phyloP scores from a whole-genome alignment of 139 green algal genomes.

The Micractinium conductrix region DNA sequence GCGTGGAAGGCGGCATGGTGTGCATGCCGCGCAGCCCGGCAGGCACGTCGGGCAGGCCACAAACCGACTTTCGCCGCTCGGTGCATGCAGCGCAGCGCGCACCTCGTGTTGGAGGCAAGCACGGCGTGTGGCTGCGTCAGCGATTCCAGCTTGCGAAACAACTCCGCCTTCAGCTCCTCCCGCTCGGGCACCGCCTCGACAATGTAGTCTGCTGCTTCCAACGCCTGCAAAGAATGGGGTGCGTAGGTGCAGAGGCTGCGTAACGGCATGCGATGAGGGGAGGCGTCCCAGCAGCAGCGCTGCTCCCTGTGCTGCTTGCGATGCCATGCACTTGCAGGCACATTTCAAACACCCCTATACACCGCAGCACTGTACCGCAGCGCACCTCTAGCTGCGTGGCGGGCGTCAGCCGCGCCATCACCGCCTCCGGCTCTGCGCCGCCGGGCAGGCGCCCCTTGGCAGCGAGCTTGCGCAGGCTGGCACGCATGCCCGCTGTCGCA shows the following conservation, averaged over 20 bases:
- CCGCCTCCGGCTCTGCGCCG: background rate
- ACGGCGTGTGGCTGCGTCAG: conserved; percentile 70
- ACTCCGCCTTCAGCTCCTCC: conserved; percentile 78
- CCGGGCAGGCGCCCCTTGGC: conserved; percentile 21
- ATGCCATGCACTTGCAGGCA: too few relatives aligned
- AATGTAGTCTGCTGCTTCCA: conserved; percentile 75
- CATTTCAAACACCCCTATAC: too few relatives aligned
- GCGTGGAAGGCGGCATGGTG: too few relatives aligned
- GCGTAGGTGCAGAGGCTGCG: too few relatives aligned
- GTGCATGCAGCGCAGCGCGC: too few relatives aligned
- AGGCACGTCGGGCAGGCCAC: too few relatives aligned
- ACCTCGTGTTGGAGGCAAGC: conserved; percentile 95
- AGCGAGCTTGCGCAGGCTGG: conserved; percentile 12
- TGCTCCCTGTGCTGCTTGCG: too few relatives aligned
- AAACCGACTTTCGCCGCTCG: too few relatives aligned
- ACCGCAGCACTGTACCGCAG: too few relatives aligned
- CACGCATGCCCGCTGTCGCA: background rate
- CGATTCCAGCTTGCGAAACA: conserved; percentile 76
- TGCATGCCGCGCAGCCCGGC: too few relatives aligned
- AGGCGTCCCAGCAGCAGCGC: too few relatives aligned
- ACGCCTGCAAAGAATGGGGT: background rate
- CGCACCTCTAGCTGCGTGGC: background rate
- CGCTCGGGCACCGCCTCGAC: conserved; percentile 89
- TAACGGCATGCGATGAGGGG: too few relatives aligned
- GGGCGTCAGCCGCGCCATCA: conserved; percentile 16